phyloP scores from a whole-genome alignment of 2,329 filamentous ascomycete genomes.

The Cladophialophora chaetospira region DNA sequence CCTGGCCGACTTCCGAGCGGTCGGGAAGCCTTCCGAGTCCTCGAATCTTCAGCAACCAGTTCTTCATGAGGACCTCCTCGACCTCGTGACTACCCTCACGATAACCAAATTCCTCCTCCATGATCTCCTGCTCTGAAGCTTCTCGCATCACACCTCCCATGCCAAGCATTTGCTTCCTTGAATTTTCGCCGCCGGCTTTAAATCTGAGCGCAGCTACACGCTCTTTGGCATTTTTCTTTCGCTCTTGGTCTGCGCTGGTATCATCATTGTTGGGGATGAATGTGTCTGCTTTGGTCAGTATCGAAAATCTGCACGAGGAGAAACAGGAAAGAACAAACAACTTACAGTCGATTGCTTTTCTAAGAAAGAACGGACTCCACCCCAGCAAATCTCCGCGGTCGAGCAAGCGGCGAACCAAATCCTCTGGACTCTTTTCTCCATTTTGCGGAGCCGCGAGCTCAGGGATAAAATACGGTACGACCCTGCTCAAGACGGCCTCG shows the following conservation, averaged over 20 bases:
- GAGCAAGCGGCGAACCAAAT: slow-evolving; percentile 6
- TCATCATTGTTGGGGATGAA: neutral
- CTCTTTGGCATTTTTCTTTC: neutral
- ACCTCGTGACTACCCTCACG: slow-evolving; percentile 3
- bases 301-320: too few relatives aligned
- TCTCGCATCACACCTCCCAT: slow-evolving; percentile 9
- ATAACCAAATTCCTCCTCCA: slow-evolving; percentile 9
- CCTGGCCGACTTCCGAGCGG: neutral
- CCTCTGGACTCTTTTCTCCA: neutral
- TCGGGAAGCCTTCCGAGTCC: slow-evolving; percentile 5
- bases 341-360: slow-evolving; percentile 4
- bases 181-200: too few relatives aligned
- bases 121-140: neutral
- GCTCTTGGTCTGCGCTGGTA: neutral
- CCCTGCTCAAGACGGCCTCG: neutral
- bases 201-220: too few relatives aligned
- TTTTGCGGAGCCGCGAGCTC: slow-evolving; percentile 4
- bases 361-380: slow-evolving; percentile 17
- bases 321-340: too few relatives aligned
- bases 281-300: too few relatives aligned
- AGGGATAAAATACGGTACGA: slow-evolving; percentile 7
- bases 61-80: slow-evolving; percentile 15
- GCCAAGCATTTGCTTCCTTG: neutral
- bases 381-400: neutral
- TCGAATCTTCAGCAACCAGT: slow-evolving; percentile 15